Conservation (phyloP, 2,329 filamentous ascomycete species). For the Fonsecaea nubica region DNA sequence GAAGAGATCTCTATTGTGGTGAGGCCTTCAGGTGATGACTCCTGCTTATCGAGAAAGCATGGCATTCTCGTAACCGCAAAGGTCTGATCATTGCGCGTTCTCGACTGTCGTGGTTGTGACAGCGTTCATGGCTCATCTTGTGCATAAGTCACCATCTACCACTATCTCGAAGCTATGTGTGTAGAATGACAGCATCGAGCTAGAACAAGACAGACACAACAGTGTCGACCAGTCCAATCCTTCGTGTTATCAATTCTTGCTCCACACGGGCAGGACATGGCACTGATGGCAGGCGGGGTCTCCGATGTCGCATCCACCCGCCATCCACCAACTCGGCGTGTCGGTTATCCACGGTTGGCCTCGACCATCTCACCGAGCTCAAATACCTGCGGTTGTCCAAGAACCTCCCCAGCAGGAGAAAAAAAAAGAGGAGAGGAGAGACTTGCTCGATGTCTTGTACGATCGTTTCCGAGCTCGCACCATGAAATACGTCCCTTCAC, state of each 20-base stretch:
- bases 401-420: no score
- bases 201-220: background rate
- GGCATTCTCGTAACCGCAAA: background rate
- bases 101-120: background rate
- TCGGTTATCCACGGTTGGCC: slow-evolving; percentile 5
- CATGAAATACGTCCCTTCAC: slow-evolving; percentile 34
- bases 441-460: background rate
- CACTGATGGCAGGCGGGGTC: background rate
- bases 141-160: background rate
- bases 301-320: background rate
- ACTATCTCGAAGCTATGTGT: background rate
- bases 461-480: background rate
- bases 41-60: background rate
- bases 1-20: background rate
- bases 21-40: background rate
- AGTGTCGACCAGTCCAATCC: background rate
- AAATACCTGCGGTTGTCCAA: background rate
- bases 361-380: background rate
- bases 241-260: background rate
- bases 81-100: no score
- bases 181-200: background rate
- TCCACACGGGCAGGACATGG: background rate
- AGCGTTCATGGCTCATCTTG: background rate
- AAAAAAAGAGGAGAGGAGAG: background rate
- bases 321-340: background rate